Base-by-base conservation (phyloP, 2,329 filamentous ascomycete genomes). In the Corynespora cassiicola region DNA sequence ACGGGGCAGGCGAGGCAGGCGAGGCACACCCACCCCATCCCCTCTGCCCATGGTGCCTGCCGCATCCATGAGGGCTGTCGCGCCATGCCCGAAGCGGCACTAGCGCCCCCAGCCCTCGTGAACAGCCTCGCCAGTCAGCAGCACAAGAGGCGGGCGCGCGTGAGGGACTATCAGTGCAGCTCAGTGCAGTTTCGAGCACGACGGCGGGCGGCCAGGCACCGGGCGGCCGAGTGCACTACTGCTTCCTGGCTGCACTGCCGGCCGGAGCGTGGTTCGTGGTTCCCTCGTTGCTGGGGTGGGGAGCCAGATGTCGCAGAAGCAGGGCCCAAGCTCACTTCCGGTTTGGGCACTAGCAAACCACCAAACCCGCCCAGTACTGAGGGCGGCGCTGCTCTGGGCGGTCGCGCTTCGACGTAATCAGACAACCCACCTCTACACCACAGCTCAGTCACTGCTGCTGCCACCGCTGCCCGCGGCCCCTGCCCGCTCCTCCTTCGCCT, bases 111-210 rank as follows among this genome's bases (percentile, higher is more conserved):
- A 10, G 21, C 39, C 41, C 54, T 37, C 46, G 49, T 58, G 48
- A 56, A 48, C 41, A 42, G 45, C 42, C 46, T 42, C 24, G 24
- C 23, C 28, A 25, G 38, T 45, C 40, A 44, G 43, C 49, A 36
- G 47, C 46, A 45, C 34, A 36, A 46, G 48, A 47, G 45, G 47
- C 39, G 48, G 47, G 42, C 25, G 36, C 52, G 50, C 53, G 54
- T 54, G 52, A 56, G 55, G 35, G 40, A 34, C n/a, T n/a, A n/a
- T n/a, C n/a, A n/a, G n/a, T n/a, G n/a, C n/a, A n/a, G n/a, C n/a
- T n/a, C n/a, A n/a, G n/a, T n/a, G n/a, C n/a, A n/a, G n/a, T n/a
- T n/a, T n/a, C n/a, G n/a, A n/a, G n/a, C n/a, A n/a, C n/a, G n/a
- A n/a, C n/a, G n/a, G n/a, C n/a, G n/a, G n/a, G n/a, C n/a, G n/a